These are phyloP conservation scores for Halenospora varia DNA, from an alignment of 495 filamentous ascomycete species.

Conservation along the genomic window DNA sequence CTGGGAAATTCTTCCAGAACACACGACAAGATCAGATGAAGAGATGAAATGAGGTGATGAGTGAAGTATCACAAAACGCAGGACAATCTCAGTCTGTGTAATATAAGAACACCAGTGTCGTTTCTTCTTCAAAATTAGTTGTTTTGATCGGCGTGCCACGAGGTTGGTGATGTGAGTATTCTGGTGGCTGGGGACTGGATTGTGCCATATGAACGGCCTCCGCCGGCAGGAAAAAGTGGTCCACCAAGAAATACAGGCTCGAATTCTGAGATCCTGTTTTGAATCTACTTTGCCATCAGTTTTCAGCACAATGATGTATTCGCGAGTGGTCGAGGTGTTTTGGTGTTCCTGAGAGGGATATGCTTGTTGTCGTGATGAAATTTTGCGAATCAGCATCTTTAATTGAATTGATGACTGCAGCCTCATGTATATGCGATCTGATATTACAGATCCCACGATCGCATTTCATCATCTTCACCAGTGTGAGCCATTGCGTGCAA, in stretches of 20 bases:
- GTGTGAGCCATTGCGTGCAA: too few species aligned
- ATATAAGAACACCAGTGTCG: background rate
- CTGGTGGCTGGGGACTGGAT: background rate
- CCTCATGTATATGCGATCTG: background rate
- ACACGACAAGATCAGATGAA: background rate
- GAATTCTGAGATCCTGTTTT: too few species aligned
- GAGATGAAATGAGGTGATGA: background rate
- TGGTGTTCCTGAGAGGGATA: background rate
- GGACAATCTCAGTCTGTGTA: background rate
- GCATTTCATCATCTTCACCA: too few species aligned
- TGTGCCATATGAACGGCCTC: too few species aligned
- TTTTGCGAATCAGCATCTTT: background rate
- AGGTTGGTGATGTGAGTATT: background rate
- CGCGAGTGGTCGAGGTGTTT: background rate
- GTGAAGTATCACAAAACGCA: background rate
- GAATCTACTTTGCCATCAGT: too few species aligned
- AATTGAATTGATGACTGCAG: background rate
- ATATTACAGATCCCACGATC: too few species aligned
- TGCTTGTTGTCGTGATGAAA: background rate
- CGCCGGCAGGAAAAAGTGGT: too few species aligned
- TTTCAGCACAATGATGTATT: background rate
- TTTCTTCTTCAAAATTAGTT: too few species aligned
- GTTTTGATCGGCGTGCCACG: background rate
- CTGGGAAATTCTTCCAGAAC: background rate
- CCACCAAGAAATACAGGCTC: too few species aligned